Conservation (phyloP, 306 rosid genomes). For the Quercus glauca region DNA sequence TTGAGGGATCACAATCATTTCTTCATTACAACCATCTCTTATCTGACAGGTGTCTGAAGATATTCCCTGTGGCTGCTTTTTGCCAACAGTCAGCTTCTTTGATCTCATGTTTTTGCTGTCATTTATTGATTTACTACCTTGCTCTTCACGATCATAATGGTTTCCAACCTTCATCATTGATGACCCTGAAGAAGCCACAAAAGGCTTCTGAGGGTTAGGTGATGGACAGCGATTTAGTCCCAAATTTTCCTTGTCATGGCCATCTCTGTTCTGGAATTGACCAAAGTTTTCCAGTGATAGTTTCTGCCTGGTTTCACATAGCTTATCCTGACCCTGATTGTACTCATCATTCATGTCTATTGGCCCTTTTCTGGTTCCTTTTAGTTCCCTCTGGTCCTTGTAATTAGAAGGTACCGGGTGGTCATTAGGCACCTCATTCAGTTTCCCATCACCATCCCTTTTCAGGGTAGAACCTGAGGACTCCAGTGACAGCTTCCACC, state of each 20-base stretch:
- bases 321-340: slow-evolving; percentile 18
- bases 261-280: slow-evolving; percentile 14
- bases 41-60: neutral
- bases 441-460: neutral
- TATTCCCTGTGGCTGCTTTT: slow-evolving; percentile 7
- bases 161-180: neutral
- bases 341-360: slow-evolving; percentile 4
- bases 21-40: neutral
- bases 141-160: neutral
- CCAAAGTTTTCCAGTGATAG: slow-evolving; percentile 15
- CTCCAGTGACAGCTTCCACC: slow-evolving; percentile 27
- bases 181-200: neutral
- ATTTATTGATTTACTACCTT: neutral
- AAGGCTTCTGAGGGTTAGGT: neutral
- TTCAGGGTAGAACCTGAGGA: neutral
- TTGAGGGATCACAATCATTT: slow-evolving; percentile 1
- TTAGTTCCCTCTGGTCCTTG: slow-evolving; percentile 6
- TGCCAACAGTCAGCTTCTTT: slow-evolving; percentile 1
- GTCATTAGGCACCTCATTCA: slow-evolving; percentile 2
- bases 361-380: slow-evolving; percentile 9
- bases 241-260: neutral
- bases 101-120: neutral
- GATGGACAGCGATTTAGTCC: neutral
- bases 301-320: slow-evolving; percentile 20
- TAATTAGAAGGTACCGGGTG: neutral